Evolutionary conservation across 345 rosid species (phyloP).

Genomic region (thale cress (Arabidopsis thaliana)): DNA sequence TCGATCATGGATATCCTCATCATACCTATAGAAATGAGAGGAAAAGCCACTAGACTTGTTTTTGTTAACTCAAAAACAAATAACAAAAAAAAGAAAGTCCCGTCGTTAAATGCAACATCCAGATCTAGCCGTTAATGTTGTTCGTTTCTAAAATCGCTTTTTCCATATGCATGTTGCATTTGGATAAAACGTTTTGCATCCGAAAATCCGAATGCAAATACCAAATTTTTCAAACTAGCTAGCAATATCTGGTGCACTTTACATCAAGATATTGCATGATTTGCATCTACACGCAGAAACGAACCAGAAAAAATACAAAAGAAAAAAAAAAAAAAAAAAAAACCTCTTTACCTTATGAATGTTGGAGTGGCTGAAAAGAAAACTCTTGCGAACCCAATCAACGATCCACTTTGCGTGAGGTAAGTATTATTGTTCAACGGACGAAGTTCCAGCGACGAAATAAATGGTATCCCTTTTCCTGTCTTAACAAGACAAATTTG

Average conservation of each 20-base stretch:
- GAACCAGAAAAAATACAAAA: neutral
- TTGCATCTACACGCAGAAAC: neutral
- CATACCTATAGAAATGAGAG: slow-evolving; percentile 39
- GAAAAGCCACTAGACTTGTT: neutral
- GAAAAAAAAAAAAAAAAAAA: neutral
- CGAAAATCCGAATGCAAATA: neutral
- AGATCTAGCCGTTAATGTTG: neutral
- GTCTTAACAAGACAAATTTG: slow-evolving; percentile 47
- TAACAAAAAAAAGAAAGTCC: neutral
- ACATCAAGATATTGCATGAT: too few relatives aligned
- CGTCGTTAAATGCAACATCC: neutral
- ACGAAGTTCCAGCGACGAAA: slow-evolving; percentile 40
- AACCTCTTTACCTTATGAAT: slow-evolving; percentile 27
- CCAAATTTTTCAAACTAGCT: too few relatives aligned
- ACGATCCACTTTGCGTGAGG: slow-evolving; percentile 37
- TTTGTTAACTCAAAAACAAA: neutral
- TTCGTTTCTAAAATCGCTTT: neutral
- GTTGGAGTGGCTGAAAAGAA: slow-evolving; percentile 18
- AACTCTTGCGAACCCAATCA: slow-evolving; percentile 1
- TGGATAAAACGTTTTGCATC: too few relatives aligned
- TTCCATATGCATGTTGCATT: neutral
- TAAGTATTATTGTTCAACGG: slow-evolving; percentile 29
- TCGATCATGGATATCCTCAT: slow-evolving; percentile 52
- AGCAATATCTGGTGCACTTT: too few relatives aligned
- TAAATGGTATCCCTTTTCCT: slow-evolving; percentile 19